Percentiles rank a stretch among this genome's conserved stretches.
Conservation (phyloP, 257 asterid genomes). For the Solanum medicagineum region DNA sequence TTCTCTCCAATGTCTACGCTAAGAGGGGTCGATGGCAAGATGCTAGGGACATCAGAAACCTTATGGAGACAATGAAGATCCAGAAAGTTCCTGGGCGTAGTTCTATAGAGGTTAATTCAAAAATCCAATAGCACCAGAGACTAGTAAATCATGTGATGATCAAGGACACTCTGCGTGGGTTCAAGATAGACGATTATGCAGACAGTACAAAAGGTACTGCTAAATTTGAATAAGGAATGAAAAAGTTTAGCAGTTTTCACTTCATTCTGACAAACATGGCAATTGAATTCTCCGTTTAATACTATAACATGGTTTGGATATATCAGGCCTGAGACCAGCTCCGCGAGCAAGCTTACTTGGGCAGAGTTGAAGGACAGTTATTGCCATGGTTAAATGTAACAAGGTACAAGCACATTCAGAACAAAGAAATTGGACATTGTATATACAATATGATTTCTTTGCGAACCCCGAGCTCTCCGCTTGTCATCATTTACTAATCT, state of each 20-base stretch:
- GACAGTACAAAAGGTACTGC: not conserved
- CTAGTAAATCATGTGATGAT: not conserved
- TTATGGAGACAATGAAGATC: not conserved
- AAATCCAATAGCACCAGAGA: not conserved
- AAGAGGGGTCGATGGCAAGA: conserved; percentile 12
- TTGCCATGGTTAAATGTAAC: too few relatives aligned
- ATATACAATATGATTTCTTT: too few relatives aligned
- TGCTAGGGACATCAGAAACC: not conserved
- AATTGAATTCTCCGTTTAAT: not conserved
- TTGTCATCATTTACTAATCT: too few relatives aligned
- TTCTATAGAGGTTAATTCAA: not conserved
- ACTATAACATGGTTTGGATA: not conserved
- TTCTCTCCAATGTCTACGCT: conserved; percentile 6
- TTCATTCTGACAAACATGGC: not conserved
- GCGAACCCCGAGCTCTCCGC: too few relatives aligned
- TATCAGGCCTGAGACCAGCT: not conserved
- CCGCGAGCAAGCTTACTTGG: not conserved
- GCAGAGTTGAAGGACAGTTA: not conserved
- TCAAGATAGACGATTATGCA: not conserved
- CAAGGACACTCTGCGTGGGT: not conserved
- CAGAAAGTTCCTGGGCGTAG: conserved; percentile 11
- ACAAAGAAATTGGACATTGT: too few relatives aligned
- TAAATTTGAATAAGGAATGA: not conserved
- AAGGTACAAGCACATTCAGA: too few relatives aligned
- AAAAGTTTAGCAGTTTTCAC: not conserved